Base-by-base conservation (phyloP, 306 rosid species). In the Dalbergia cochinchinensis region DNA sequence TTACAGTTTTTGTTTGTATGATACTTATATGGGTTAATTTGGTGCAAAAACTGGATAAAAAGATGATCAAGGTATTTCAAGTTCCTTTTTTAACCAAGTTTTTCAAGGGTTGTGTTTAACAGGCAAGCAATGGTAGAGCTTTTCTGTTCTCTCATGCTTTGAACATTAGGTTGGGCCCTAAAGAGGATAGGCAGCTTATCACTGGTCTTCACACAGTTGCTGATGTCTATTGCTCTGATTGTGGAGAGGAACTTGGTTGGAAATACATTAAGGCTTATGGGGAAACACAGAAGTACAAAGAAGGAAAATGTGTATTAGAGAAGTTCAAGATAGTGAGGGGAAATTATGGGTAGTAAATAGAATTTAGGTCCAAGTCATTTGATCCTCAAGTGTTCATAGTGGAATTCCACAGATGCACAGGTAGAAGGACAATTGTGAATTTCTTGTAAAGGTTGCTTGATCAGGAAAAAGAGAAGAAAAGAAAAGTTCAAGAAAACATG, bases 61-160 rank as follows among this genome's bases (percentile, higher is more conserved):
- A 45, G 41, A 19, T 61, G 65, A 19, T 67, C 19, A 66, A 66
- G 62, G 26, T 10, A 34, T 15, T 14, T 60, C 5, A 69, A 42
- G 82, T 50, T 50, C 37, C 48, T n/a, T 51, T 44, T 44, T 70
- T 55, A 31, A 63, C 58, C 63, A 66, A 62, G 51, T 15, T 42
- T 66, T 77, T 71, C 74, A 72, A 71, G 59, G 58, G 68, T 78
- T 75, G 53, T 74, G 31, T 82, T 59, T 47, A 55, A 55, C 86
- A 91, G 98, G 87, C 86, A 31, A 71, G 73, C 53, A 83, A 62
- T 62, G 94, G 96, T 35, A 89, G 94, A 85, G 98, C 94, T 11
- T 93, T 89, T 83, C 79, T 93, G 65, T 88, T 91, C 78, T 84
- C 91, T 39, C 91, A 86, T 14, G 88, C 92, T 1, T 83, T 68